These are phyloP conservation scores for Phytophthora constricta DNA, from an alignment of 352 stramenopile genomes.

Conservation along the genomic window DNA sequence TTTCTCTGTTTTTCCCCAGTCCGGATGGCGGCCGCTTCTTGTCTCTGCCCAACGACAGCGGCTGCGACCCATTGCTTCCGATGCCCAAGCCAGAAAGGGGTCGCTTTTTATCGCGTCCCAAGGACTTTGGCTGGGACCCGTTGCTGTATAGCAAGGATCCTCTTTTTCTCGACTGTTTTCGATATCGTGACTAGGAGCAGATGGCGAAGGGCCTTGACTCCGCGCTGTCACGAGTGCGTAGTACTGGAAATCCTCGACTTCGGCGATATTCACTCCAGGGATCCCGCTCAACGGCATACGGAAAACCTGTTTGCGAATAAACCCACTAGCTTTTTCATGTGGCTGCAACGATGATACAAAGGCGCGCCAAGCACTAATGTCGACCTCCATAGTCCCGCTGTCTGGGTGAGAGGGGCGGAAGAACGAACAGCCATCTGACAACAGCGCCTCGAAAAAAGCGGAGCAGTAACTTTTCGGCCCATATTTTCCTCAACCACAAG, in stretches of 20 bases:
- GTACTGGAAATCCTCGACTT: slow-evolving; percentile 71
- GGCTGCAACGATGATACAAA: slow-evolving; percentile 16
- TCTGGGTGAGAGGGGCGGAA: slow-evolving; percentile 42
- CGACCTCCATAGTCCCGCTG: slow-evolving; percentile 65
- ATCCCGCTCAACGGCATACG: slow-evolving; percentile 62
- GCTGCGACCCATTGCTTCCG: slow-evolving; percentile 22
- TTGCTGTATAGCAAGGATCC: slow-evolving; percentile 17
- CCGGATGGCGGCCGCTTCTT: slow-evolving; percentile 32
- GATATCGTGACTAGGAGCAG: slow-evolving; percentile 4
- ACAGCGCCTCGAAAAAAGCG: slow-evolving; percentile 57
- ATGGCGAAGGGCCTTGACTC: neutral
- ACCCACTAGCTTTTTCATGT: slow-evolving; percentile 24
- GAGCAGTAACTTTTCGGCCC: slow-evolving; percentile 45
- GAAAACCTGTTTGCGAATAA: slow-evolving; percentile 65
- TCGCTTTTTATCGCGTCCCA: slow-evolving; percentile 20
- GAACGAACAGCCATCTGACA: slow-evolving; percentile 67
- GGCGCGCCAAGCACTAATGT: slow-evolving; percentile 61
- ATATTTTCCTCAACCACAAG: slow-evolving; percentile 56
- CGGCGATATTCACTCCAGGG: slow-evolving; percentile 48
- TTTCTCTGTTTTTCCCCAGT: slow-evolving; percentile 18
- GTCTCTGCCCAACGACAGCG: slow-evolving; percentile 18
- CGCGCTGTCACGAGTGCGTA: slow-evolving; percentile 44
- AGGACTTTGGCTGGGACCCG: neutral
- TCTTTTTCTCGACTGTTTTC: slow-evolving; percentile 26
- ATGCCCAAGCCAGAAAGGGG: neutral